Evolutionary conservation across 176 grass and related monocot genomes (phyloP).

Genomic region (Oryza glaberrima): DNA sequence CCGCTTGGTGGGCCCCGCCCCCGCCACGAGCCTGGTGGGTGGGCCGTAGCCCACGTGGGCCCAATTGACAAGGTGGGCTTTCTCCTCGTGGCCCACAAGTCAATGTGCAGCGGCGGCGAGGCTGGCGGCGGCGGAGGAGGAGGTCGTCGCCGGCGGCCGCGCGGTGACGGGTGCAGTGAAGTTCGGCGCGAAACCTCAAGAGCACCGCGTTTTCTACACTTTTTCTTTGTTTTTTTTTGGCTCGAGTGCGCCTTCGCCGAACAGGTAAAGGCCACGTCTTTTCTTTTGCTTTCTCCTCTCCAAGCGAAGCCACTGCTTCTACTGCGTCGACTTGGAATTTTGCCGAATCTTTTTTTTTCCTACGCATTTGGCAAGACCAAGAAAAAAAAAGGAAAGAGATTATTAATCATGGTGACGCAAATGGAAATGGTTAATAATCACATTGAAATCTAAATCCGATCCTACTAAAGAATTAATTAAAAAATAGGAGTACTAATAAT

Average conservation of each 20-base stretch:
- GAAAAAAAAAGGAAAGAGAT: background rate
- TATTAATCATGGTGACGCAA: background rate
- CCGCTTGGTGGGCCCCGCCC: too few relatives aligned
- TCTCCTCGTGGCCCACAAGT: too few relatives aligned
- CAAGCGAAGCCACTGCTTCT: background rate
- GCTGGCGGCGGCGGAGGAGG: too few relatives aligned
- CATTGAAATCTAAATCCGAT: slow-evolving; percentile 19
- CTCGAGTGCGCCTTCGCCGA: slow-evolving; percentile 2
- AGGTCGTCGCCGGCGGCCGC: background rate
- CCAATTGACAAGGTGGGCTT: too few relatives aligned
- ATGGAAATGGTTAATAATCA: background rate
- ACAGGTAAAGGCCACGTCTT: slow-evolving; percentile 29
- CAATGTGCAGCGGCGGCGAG: too few relatives aligned
- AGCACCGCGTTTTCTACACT: background rate
- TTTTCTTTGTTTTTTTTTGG: too few relatives aligned
- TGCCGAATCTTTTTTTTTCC: background rate
- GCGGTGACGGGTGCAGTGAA: background rate
- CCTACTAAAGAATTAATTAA: background rate
- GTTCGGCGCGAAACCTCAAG: background rate
- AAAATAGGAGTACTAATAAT: background rate
- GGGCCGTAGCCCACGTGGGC: too few relatives aligned
- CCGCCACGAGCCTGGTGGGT: too few relatives aligned
- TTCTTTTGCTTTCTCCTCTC: slow-evolving; percentile 12
- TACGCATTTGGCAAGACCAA: background rate
- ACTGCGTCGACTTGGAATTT: background rate